These are phyloP conservation scores for Acacia pycnantha DNA, from an alignment of 331 rosid species.

Conservation along the genomic window DNA sequence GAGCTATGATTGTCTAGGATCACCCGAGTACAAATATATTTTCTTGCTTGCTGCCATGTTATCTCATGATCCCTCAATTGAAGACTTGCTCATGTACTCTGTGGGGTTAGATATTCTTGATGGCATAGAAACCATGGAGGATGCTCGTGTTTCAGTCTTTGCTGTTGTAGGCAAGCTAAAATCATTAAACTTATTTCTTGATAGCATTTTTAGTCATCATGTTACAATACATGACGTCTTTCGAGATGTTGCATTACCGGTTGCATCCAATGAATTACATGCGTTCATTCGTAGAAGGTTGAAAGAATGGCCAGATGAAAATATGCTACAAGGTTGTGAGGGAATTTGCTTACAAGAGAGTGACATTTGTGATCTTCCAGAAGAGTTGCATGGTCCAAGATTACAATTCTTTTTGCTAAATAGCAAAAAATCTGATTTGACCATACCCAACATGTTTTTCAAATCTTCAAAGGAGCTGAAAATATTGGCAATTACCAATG, in stretches of 20 bases:
- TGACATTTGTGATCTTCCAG: background rate
- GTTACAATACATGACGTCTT: conserved; percentile 17
- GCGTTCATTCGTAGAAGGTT: background rate
- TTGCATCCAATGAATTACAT: background rate
- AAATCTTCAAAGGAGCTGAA: too few species aligned
- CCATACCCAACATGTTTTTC: background rate
- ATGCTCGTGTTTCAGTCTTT: background rate
- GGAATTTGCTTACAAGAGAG: background rate
- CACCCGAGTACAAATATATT: background rate
- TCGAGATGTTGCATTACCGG: background rate
- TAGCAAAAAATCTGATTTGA: fast-evolving
- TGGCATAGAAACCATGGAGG: background rate
- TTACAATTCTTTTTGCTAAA: background rate
- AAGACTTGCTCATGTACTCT: conserved; percentile 17
- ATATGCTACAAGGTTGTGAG: background rate
- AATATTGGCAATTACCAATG: too few species aligned
- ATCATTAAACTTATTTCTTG: background rate
- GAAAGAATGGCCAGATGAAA: background rate
- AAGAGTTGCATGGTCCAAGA: background rate
- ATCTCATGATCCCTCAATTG: background rate
- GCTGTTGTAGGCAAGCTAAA: background rate
- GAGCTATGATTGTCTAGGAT: too few species aligned
- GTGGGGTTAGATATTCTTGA: conserved; percentile 14
- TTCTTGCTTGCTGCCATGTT: conserved; percentile 12
- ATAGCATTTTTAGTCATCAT: background rate